Percentiles rank a stretch among this genome's conserved stretches.
These are phyloP conservation scores for Penicillium polonicum DNA, from an alignment of 2,329 filamentous ascomycete genomes.

Conservation along the genomic window DNA sequence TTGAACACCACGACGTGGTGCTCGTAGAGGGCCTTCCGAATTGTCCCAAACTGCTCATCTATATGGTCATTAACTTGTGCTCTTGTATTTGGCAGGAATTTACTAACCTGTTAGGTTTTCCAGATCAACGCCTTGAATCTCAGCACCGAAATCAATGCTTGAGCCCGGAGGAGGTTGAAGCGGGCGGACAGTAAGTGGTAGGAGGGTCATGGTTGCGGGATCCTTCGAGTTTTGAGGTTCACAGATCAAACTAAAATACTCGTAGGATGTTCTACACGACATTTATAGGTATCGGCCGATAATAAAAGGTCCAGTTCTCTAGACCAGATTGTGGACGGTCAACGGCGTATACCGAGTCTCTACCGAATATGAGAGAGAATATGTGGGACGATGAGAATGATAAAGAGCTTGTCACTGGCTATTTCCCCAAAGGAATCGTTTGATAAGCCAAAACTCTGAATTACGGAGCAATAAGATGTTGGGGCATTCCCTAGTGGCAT, in stretches of 20 bases:
- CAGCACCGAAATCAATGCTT: constrained; percentile 59
- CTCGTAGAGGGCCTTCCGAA: constrained; percentile 65
- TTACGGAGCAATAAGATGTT: neutral
- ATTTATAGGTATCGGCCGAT: neutral
- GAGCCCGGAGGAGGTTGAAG: constrained; percentile 31
- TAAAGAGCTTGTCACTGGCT: neutral
- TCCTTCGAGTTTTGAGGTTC: neutral
- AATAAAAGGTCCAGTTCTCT: neutral
- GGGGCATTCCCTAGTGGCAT: no score
- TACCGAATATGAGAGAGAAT: constrained; percentile 1
- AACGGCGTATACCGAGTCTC: constrained; percentile 12
- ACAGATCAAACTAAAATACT: neutral
- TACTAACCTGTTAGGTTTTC: constrained; percentile 62
- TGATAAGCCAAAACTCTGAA: neutral
- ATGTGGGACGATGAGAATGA: neutral
- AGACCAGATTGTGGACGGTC: constrained; percentile 5
- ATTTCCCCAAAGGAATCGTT: neutral
- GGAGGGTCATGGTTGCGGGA: constrained; percentile 10
- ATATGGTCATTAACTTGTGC: constrained; percentile 22
- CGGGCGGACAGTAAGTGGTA: constrained; percentile 22
- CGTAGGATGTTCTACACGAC: neutral
- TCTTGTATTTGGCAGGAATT: neutral
- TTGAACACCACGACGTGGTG: constrained; percentile 72
- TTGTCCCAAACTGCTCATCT: constrained; percentile 63
- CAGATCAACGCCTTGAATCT: constrained; percentile 58